Evolutionary conservation across 176 grass and related monocot genomes (phyloP).

Genomic region (Lolium rigidum): DNA sequence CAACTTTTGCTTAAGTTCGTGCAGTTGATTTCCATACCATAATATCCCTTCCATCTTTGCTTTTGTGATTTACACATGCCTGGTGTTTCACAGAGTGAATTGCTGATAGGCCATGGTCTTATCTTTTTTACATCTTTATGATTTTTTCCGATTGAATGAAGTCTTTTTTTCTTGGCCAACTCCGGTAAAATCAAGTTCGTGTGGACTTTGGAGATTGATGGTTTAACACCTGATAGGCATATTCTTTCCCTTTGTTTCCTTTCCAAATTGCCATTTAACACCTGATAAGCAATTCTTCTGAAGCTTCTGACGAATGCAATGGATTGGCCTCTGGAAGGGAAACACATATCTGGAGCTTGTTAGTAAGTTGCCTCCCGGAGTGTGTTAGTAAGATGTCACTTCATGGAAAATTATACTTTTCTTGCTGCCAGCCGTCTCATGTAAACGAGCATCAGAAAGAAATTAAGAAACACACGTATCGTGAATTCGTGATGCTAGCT

Average conservation of each 20-base stretch:
- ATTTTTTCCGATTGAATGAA: too few species aligned
- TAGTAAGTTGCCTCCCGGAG: not conserved
- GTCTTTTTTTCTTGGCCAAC: not conserved
- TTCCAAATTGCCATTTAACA: conserved; percentile 12
- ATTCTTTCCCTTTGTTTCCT: not conserved
- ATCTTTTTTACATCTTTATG: too few species aligned
- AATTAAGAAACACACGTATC: not conserved
- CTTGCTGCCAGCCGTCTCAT: not conserved
- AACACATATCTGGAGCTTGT: not conserved
- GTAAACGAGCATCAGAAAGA: not conserved
- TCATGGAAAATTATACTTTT: not conserved
- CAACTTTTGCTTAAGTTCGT: conserved; percentile 9
- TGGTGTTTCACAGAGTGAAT: not conserved
- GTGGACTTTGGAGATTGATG: not conserved
- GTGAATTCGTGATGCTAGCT: not conserved
- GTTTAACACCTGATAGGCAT: not conserved
- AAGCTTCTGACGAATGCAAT: not conserved
- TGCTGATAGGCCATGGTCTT: too few species aligned
- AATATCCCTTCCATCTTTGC: not conserved
- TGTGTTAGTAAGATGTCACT: not conserved
- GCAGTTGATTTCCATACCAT: not conserved
- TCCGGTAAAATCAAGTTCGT: not conserved
- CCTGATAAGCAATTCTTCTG: not conserved
- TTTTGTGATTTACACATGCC: not conserved
- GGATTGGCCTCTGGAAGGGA: not conserved